Conservation (phyloP, 129 eudicot genomes). For the Artemisia annua region DNA sequence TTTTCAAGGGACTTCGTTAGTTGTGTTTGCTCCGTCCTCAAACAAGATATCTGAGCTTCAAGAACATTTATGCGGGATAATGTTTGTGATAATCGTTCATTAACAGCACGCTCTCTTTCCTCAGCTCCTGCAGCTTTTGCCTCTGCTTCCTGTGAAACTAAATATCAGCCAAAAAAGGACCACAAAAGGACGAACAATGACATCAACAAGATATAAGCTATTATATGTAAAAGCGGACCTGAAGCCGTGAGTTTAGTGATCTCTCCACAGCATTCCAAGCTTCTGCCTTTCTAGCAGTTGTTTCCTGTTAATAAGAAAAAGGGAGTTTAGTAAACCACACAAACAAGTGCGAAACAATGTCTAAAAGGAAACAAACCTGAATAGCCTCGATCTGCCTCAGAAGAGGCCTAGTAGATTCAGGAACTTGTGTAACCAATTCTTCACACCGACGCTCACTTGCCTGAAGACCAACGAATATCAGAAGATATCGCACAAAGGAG, state of each 20-base stretch:
- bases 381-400: slow-evolving; percentile 95
- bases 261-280: slow-evolving; percentile 98
- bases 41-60: slow-evolving; percentile 98
- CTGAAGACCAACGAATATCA: slow-evolving; percentile 37
- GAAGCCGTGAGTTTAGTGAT: slow-evolving; percentile 82
- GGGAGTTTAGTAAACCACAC: not conserved
- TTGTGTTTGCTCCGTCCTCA: slow-evolving; percentile 96
- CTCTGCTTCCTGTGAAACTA: slow-evolving; percentile 79
- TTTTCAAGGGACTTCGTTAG: slow-evolving; percentile 82
- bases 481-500: not conserved
- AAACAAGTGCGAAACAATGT: not conserved
- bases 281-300: slow-evolving; percentile 79
- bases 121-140: slow-evolving; percentile 91
- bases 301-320: slow-evolving; percentile 57
- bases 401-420: slow-evolving; percentile 97
- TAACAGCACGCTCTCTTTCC: slow-evolving; percentile 88
- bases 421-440: slow-evolving; percentile 93
- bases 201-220: not conserved
- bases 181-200: slow-evolving; percentile 5
- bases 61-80: slow-evolving; percentile 91
- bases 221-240: slow-evolving; percentile 48
- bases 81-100: slow-evolving; percentile 89
- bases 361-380: slow-evolving; percentile 57
- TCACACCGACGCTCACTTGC: slow-evolving; percentile 97
- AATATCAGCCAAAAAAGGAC: slow-evolving; percentile 5